phyloP scores from a whole-genome alignment of 495 filamentous ascomycete species.

The Xylaria palmicola region DNA sequence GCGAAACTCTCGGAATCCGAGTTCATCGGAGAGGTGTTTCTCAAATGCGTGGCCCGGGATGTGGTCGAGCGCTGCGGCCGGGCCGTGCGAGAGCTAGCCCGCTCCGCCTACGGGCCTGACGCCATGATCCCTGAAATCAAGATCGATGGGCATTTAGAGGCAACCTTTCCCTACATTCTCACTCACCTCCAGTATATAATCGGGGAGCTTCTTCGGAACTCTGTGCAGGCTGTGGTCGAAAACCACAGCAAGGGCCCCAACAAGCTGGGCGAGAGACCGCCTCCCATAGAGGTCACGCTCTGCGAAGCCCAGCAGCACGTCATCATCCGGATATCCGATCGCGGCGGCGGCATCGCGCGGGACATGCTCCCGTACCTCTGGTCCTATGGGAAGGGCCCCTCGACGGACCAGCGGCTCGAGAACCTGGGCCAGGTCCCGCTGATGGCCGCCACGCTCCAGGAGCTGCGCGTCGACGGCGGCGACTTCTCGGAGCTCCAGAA shows the following conservation, averaged over 20 bases:
- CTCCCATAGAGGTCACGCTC: slow-evolving; percentile 89
- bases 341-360: slow-evolving; percentile 85
- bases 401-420: slow-evolving; percentile 66
- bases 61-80: slow-evolving; percentile 81
- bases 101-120: slow-evolving; percentile 66
- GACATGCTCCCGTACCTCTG: slow-evolving; percentile 88
- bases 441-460: slow-evolving; percentile 93
- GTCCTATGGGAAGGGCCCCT: slow-evolving; percentile 92
- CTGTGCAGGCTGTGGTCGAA: slow-evolving; percentile 87
- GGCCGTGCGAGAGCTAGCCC: slow-evolving; percentile 65
- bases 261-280: slow-evolving; percentile 52
- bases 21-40: slow-evolving; percentile 92
- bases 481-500: slow-evolving; percentile 80
- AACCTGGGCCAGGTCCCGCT: slow-evolving; percentile 86
- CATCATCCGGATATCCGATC: slow-evolving; percentile 93
- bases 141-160: slow-evolving; percentile 82
- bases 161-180: slow-evolving; percentile 93
- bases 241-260: slow-evolving; percentile 42
- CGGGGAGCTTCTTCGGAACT: slow-evolving; percentile 92
- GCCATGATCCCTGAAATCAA: slow-evolving; percentile 73
- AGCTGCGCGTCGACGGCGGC: slow-evolving; percentile 68
- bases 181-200: slow-evolving; percentile 97
- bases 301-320: slow-evolving; percentile 95
- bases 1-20: slow-evolving; percentile 73
- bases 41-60: slow-evolving; percentile 89